Conservation (phyloP, 495 filamentous ascomycete species). For the Terfezia boudieri region DNA sequence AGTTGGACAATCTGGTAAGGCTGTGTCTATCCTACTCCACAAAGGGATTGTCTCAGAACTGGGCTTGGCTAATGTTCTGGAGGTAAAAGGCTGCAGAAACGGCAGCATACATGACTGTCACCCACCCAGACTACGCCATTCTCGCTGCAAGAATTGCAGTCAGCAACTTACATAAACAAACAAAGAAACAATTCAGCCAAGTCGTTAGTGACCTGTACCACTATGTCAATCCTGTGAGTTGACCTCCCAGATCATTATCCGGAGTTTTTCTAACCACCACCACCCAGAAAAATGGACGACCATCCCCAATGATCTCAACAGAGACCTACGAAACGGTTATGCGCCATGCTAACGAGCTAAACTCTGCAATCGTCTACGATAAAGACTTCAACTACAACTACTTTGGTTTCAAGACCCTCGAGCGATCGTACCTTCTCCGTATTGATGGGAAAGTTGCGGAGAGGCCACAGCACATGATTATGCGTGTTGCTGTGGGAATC, state of each 20-base stretch:
- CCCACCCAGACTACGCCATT: conserved; percentile 96
- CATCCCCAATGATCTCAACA: conserved; percentile 81
- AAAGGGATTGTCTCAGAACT: neutral
- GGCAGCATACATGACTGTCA: conserved; percentile 98
- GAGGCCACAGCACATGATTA: conserved; percentile 95
- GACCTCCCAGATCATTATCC: neutral
- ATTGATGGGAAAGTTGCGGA: conserved; percentile 86
- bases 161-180: conserved; percentile 99
- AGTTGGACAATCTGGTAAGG: conserved; percentile 88
- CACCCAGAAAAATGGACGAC: conserved; percentile 44
- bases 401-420: conserved; percentile 98
- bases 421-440: conserved; percentile 87
- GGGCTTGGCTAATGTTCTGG: conserved; percentile 4
- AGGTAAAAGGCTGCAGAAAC: conserved; percentile 72
- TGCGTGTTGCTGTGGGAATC: conserved; percentile 94
- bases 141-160: conserved; percentile 96
- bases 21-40: neutral
- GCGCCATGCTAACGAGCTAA: conserved; percentile 86
- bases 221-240: conserved; percentile 59
- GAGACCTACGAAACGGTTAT: conserved; percentile 74
- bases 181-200: conserved; percentile 94
- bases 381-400: conserved; percentile 99
- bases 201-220: conserved; percentile 85
- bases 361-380: conserved; percentile 97
- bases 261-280: neutral